These are phyloP conservation scores for Phalaenopsis aphrodite DNA, from an alignment of 106 monocot species.

Conservation along the genomic window DNA sequence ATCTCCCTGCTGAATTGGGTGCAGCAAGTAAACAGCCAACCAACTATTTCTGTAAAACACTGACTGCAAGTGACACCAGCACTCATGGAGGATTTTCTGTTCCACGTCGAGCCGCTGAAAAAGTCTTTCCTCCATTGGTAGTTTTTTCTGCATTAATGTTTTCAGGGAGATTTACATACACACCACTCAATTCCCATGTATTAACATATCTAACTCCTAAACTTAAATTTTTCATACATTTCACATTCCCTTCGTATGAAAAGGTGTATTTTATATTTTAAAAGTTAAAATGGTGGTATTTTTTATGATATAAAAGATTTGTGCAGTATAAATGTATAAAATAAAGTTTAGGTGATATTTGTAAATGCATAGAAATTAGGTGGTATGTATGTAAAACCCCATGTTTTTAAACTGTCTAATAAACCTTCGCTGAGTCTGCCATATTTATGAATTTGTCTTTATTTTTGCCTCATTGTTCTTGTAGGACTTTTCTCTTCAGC, in stretches of 20 bases:
- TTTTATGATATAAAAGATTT: no score
- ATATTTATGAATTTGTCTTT: background rate
- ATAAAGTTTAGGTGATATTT: no score
- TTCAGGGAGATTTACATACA: background rate
- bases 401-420: background rate
- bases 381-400: no score
- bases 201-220: no score
- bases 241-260: no score
- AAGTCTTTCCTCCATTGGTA: constrained; percentile 74
- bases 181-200: no score
- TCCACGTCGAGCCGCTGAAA: constrained; percentile 78
- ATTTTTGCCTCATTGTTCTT: background rate
- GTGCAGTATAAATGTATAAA: no score
- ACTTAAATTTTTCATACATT: no score
- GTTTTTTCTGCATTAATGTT: background rate
- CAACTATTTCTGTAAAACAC: constrained; percentile 84
- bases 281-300: no score
- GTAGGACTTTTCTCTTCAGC: constrained; percentile 78
- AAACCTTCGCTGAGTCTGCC: background rate
- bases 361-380: no score
- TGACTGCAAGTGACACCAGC: constrained; percentile 82
- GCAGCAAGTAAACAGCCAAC: constrained; percentile 66
- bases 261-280: no score
- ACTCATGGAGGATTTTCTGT: constrained; percentile 86
- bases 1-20: constrained; percentile 57